These are phyloP conservation scores for Lactarius hatsudake DNA, from an alignment of 768 basidiomycete species.

Conservation along the genomic window DNA sequence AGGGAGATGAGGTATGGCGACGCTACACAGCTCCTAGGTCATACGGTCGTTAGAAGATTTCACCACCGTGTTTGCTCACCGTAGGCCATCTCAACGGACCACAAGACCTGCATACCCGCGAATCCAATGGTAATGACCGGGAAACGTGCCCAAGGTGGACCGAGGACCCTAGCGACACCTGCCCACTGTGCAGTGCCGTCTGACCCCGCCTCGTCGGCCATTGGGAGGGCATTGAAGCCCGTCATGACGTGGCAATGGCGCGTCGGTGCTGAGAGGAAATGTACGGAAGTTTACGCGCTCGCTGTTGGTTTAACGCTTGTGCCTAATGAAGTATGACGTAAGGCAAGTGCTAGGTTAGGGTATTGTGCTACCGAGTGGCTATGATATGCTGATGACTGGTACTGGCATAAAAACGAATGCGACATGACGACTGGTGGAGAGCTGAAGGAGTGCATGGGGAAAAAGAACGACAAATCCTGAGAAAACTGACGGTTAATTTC, in stretches of 20 bases:
- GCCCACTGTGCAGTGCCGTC: slow-evolving; percentile 40
- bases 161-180: slow-evolving; percentile 58
- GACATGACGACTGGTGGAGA: background rate
- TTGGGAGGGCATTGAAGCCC: slow-evolving; percentile 47
- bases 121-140: slow-evolving; percentile 75
- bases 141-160: slow-evolving; percentile 64
- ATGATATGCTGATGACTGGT: slow-evolving; percentile 1
- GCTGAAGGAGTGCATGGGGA: slow-evolving; percentile 3
- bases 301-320: background rate
- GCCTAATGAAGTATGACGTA: slow-evolving; percentile 10
- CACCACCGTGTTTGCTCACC: slow-evolving; percentile 38
- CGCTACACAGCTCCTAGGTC: slow-evolving; percentile 37
- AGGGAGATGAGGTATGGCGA: slow-evolving; percentile 89
- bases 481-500: background rate
- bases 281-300: background rate
- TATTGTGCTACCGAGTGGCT: background rate
- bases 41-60: background rate
- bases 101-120: slow-evolving; percentile 83
- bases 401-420: slow-evolving; percentile 8
- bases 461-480: background rate
- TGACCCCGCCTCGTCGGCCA: slow-evolving; percentile 43
- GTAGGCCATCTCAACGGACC: slow-evolving; percentile 95
- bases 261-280: background rate
- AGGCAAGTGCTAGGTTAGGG: background rate
- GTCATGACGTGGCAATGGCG: slow-evolving; percentile 41